A percentile compares a stretch with the other conserved stretches of the same genome.
Evolutionary conservation across 495 filamentous ascomycete species (phyloP).

Genomic region (Penicillium cataractarum): DNA sequence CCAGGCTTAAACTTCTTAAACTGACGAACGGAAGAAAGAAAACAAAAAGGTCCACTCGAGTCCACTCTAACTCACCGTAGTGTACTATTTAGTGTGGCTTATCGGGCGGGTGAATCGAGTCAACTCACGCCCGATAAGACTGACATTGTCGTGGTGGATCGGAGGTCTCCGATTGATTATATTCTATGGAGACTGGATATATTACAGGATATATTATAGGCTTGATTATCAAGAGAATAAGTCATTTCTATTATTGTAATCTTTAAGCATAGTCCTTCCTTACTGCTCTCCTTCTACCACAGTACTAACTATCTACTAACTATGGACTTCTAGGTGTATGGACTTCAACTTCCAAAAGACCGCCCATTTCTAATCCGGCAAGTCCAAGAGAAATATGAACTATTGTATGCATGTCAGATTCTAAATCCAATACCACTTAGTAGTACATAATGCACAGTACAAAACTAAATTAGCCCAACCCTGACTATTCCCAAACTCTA

Average conservation of each 20-base stretch:
- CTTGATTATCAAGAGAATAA: too few relatives aligned
- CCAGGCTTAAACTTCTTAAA: conserved; percentile 1
- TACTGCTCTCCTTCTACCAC: neutral
- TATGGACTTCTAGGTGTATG: too few relatives aligned
- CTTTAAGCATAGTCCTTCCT: too few relatives aligned
- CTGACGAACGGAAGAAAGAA: neutral
- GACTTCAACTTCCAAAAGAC: too few relatives aligned
- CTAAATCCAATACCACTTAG: neutral
- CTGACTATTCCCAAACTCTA: conserved; percentile 6
- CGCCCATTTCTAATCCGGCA: conserved; percentile 1
- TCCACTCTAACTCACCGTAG: neutral
- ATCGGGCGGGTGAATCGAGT: conserved; percentile 6
- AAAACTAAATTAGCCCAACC: too few relatives aligned
- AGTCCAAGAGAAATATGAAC: conserved; percentile 19
- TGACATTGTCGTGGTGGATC: conserved; percentile 6
- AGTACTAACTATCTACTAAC: neutral
- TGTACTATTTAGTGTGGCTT: too few relatives aligned
- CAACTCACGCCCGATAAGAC: conserved; percentile 15
- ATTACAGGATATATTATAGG: too few relatives aligned
- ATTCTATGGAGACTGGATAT: too few relatives aligned
- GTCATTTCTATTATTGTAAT: too few relatives aligned
- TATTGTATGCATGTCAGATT: conserved; percentile 4
- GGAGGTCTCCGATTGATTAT: conserved; percentile 25
- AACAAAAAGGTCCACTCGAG: neutral
- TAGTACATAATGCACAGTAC: too few relatives aligned